These are phyloP conservation scores for Alternaria viburni DNA, from an alignment of 2,329 filamentous ascomycete genomes.

Conservation along the genomic window DNA sequence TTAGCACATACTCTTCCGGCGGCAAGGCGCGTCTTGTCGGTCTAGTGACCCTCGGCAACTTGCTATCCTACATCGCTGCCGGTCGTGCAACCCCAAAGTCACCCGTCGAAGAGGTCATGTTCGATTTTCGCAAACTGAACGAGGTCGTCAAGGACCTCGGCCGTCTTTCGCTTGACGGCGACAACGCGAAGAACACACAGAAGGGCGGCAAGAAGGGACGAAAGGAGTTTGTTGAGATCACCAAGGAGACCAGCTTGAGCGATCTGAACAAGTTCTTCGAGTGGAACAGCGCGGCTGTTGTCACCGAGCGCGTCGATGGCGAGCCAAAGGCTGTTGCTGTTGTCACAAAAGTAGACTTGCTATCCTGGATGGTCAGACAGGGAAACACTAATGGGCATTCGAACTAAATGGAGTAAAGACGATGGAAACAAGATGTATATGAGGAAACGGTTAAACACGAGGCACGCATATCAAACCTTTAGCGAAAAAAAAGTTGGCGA, in stretches of 20 bases:
- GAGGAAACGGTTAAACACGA: not conserved
- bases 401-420: not conserved
- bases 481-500: not conserved
- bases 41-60: constrained; percentile 91
- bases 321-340: constrained; percentile 82
- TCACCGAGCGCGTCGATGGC: constrained; percentile 74
- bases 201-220: constrained; percentile 41
- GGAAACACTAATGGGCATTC: constrained; percentile 13
- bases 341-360: constrained; percentile 93
- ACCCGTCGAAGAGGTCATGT: constrained; percentile 90
- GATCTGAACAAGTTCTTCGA: constrained; percentile 92
- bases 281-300: constrained; percentile 95
- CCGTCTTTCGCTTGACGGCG: constrained; percentile 45
- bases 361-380: constrained; percentile 82
- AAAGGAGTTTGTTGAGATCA: constrained; percentile 88
- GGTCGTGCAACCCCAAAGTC: constrained; percentile 77
- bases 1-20: constrained; percentile 65
- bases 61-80: constrained; percentile 86
- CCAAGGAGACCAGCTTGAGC: constrained; percentile 81
- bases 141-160: constrained; percentile 83
- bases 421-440: not conserved
- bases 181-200: constrained; percentile 15
- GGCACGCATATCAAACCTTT: not conserved
- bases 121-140: constrained; percentile 85
- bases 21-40: constrained; percentile 79